phyloP scores from a whole-genome alignment of 176 grass and related monocot species.

The Oryza meyeriana region DNA sequence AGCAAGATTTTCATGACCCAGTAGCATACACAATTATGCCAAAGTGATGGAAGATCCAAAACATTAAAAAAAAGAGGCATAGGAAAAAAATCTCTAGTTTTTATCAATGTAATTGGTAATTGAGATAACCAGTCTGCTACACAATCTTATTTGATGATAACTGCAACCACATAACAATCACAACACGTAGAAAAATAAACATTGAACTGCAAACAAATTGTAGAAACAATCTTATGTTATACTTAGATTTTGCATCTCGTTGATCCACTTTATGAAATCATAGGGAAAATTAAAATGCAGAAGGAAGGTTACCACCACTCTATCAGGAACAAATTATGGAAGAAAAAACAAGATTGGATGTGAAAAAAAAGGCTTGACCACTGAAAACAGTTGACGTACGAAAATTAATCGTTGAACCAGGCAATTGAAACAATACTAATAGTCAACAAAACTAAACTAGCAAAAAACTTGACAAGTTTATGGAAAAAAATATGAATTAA shows the following conservation, averaged over 20 bases:
- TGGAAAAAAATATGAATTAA: not conserved
- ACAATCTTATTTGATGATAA: slow-evolving; percentile 1
- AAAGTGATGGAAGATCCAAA: not conserved
- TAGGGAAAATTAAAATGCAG: not conserved
- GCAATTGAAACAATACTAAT: slow-evolving; percentile 3
- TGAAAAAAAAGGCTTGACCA: not conserved
- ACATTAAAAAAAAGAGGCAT: not conserved
- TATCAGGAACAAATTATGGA: not conserved
- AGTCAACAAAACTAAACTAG: not conserved
- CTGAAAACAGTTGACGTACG: not conserved
- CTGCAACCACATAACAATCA: not conserved
- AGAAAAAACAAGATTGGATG: not conserved
- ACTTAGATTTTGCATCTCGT: not conserved
- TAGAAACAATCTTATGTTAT: not conserved
- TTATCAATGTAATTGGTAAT: not conserved
- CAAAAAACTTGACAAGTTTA: not conserved
- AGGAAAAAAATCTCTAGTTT: not conserved
- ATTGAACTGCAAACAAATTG: slow-evolving; percentile 22
- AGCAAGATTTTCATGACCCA: not conserved
- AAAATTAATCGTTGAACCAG: not conserved
- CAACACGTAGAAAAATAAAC: not conserved
- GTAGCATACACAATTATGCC: not conserved
- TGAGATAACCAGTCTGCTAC: not conserved
- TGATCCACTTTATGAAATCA: not conserved
- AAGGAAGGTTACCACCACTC: not conserved